A percentile compares a stretch with the other conserved stretches of the same genome.
These are phyloP conservation scores for Phytophthora melonis DNA, from an alignment of 352 stramenopile species.

Conservation along the genomic window DNA sequence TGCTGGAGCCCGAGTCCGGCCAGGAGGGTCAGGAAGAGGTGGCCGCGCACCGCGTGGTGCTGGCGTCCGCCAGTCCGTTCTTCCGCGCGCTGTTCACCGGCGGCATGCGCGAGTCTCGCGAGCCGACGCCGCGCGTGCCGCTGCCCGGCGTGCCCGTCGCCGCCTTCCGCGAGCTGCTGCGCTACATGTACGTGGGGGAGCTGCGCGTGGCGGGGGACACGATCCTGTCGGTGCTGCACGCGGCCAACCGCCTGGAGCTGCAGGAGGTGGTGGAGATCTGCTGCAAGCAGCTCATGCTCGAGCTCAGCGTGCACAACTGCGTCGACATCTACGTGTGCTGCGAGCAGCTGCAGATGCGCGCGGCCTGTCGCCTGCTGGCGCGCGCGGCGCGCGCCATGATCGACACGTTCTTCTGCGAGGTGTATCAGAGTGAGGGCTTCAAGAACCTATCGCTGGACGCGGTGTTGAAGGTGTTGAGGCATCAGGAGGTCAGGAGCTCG, in stretches of 20 bases:
- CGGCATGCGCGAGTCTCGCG: constrained; percentile 70
- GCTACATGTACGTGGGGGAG: constrained; percentile 80
- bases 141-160: constrained; percentile 57
- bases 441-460: constrained; percentile 56
- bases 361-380: constrained; percentile 58
- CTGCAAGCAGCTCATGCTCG: constrained; percentile 78
- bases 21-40: constrained; percentile 25
- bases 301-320: constrained; percentile 72
- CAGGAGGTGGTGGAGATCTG: constrained; percentile 74
- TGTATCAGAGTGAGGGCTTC: constrained; percentile 68
- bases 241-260: constrained; percentile 78
- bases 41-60: constrained; percentile 67
- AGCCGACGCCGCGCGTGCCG: constrained; percentile 45
- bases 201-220: constrained; percentile 62
- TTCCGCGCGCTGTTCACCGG: constrained; percentile 82
- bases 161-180: constrained; percentile 61
- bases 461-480: constrained; percentile 55
- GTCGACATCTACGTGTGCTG: constrained; percentile 81
- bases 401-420: constrained; percentile 66
- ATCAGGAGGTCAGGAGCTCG: not conserved
- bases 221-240: constrained; percentile 70
- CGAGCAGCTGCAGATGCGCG: constrained; percentile 60
- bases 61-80: constrained; percentile 71
- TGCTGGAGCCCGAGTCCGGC: constrained; percentile 51
- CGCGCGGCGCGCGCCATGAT: constrained; percentile 71